phyloP scores from a whole-genome alignment of 768 basidiomycete species.

The Boletus huronensis region DNA sequence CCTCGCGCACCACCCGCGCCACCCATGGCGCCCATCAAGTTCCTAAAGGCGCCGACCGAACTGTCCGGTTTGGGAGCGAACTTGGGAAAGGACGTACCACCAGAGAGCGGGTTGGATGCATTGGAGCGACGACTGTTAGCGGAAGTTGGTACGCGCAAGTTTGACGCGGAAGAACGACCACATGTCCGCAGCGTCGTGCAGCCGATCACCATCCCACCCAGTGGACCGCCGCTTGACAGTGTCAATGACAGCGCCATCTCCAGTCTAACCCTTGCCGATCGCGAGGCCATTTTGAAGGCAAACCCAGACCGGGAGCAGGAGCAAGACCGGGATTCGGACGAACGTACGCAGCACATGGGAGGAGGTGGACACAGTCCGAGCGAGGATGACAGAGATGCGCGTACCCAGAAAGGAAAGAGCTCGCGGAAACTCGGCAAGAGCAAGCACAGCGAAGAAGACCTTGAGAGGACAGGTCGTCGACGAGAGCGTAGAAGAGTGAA shows the following conservation, averaged over 20 bases:
- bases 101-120: slow-evolving; percentile 65
- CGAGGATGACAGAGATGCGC: slow-evolving; percentile 32
- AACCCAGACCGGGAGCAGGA: slow-evolving; percentile 24
- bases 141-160: slow-evolving; percentile 67
- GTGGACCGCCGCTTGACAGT: slow-evolving; percentile 20
- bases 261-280: slow-evolving; percentile 40
- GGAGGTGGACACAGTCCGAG: slow-evolving; percentile 23
- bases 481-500: slow-evolving; percentile 30
- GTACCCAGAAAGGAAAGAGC: slow-evolving; percentile 29
- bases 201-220: slow-evolving; percentile 39
- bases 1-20: slow-evolving; percentile 47
- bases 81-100: slow-evolving; percentile 16
- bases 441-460: slow-evolving; percentile 27
- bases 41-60: slow-evolving; percentile 33
- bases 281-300: slow-evolving; percentile 18
- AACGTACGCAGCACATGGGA: slow-evolving; percentile 31
- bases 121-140: slow-evolving; percentile 64
- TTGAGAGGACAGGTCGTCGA: slow-evolving; percentile 22
- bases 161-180: slow-evolving; percentile 29
- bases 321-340: slow-evolving; percentile 32
- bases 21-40: slow-evolving; percentile 39
- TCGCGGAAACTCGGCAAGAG: slow-evolving; percentile 22
- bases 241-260: slow-evolving; percentile 48
- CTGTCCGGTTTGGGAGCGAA: slow-evolving; percentile 24
- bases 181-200: slow-evolving; percentile 38